Conservation (phyloP, 192 early-diverging fungal species). For the Piromyces sp. region DNA sequence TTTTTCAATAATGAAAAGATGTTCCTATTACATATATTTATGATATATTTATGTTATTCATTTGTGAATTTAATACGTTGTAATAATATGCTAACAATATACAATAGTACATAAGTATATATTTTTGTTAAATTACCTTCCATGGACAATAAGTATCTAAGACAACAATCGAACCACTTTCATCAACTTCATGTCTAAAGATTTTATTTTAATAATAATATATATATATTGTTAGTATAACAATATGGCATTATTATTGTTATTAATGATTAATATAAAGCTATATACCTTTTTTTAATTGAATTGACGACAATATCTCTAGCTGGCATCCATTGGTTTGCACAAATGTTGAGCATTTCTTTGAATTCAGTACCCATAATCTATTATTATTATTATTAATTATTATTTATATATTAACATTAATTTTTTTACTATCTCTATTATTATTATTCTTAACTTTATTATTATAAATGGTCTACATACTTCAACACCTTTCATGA, state of each 20-base stretch:
- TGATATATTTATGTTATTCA: no score
- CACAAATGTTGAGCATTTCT: background rate
- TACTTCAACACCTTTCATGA: background rate
- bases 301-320: slow-evolving; percentile 65
- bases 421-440: no score
- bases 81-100: no score
- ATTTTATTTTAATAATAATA: background rate
- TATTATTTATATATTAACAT: background rate
- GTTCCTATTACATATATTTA: no score
- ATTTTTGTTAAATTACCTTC: slow-evolving; percentile 32
- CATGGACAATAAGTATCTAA: slow-evolving; percentile 77
- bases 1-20: background rate
- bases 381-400: background rate
- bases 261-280: background rate
- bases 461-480: no score
- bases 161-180: slow-evolving; percentile 59
- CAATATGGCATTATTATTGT: no score
- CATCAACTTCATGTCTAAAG: slow-evolving; percentile 34
- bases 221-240: no score
- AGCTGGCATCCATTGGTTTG: slow-evolving; percentile 69
- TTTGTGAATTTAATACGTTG: no score
- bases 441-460: no score
- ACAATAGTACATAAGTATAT: no score
- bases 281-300: slow-evolving; percentile 16
- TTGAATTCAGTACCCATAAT: background rate